Evolutionary conservation across 805 yeast species (phyloP).

Genomic region (Candida sonorensis): DNA sequence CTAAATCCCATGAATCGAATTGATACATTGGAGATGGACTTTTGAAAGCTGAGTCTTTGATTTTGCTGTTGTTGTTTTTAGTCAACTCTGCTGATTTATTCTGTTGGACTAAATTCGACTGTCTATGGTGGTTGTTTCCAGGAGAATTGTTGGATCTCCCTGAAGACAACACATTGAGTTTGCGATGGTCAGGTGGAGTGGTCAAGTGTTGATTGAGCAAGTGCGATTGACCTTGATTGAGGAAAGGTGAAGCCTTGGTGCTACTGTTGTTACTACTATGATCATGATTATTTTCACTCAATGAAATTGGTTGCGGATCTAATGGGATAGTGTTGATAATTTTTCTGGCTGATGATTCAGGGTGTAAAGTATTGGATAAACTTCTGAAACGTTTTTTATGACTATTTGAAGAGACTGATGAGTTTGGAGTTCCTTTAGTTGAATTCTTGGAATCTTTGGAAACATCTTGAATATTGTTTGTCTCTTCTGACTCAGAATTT

Average conservation of each 20-base stretch:
- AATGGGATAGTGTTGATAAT: constrained; percentile 74
- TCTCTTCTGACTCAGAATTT: constrained; percentile 21
- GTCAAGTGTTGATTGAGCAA: too few species aligned
- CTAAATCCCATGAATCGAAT: constrained; percentile 34
- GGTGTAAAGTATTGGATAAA: constrained; percentile 49
- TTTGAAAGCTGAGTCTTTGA: constrained; percentile 3
- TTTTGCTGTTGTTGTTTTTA: not conserved
- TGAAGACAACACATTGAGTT: too few species aligned
- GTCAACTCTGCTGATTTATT: not conserved
- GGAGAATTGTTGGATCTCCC: too few species aligned
- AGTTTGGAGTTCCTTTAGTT: constrained; percentile 15
- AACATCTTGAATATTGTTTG: too few species aligned
- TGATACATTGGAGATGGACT: constrained; percentile 19
- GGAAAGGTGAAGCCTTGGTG: constrained; percentile 14
- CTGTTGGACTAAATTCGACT: too few species aligned
- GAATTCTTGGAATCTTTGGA: constrained; percentile 2
- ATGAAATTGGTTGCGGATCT: constrained; percentile 72
- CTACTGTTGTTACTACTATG: constrained; percentile 13
- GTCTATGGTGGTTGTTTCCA: too few species aligned
- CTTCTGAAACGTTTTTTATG: constrained; percentile 37
- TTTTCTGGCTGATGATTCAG: constrained; percentile 66
- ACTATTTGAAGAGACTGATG: constrained; percentile 12
- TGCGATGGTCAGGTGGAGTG: too few species aligned
- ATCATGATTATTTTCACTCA: constrained; percentile 20
- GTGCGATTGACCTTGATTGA: constrained; percentile 7